A percentile compares a stretch with the other conserved stretches of the same genome.
These are phyloP conservation scores for Elsinoe batatas DNA, from an alignment of 2,329 filamentous ascomycete genomes.

Conservation along the genomic window DNA sequence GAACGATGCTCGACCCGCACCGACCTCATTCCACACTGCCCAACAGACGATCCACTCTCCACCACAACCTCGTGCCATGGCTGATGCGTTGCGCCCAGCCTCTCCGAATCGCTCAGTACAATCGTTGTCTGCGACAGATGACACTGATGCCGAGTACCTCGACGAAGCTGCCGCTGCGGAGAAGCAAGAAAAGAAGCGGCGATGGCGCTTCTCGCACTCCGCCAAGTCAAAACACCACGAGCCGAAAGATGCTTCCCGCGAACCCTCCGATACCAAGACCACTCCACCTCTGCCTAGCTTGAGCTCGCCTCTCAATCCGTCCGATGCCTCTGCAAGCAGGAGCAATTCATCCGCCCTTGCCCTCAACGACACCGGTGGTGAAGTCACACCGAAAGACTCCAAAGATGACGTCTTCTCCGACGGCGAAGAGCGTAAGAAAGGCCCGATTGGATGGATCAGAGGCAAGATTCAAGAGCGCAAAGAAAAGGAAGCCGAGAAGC, in stretches of 20 bases:
- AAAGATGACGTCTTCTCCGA: slow-evolving; percentile 12
- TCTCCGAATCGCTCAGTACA: slow-evolving; percentile 71
- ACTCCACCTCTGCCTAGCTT: slow-evolving; percentile 1
- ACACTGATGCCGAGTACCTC: slow-evolving; percentile 66
- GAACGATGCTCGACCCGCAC: slow-evolving; percentile 20
- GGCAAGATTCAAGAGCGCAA: slow-evolving; percentile 53
- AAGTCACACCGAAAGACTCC: slow-evolving; percentile 8
- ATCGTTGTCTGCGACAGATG: slow-evolving; percentile 64
- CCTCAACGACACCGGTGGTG: background rate
- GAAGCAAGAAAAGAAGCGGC: slow-evolving; percentile 60
- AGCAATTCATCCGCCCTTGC: background rate
- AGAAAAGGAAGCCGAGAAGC: slow-evolving; percentile 43
- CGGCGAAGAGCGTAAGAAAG: slow-evolving; percentile 39
- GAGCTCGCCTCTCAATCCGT: background rate
- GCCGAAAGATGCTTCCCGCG: background rate
- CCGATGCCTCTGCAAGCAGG: background rate
- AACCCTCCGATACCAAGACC: background rate
- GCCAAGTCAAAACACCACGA: slow-evolving; percentile 23
- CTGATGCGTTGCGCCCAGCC: slow-evolving; percentile 49
- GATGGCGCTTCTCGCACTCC: slow-evolving; percentile 56
- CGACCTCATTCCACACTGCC: slow-evolving; percentile 29
- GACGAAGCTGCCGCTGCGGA: slow-evolving; percentile 48
- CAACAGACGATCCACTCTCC: slow-evolving; percentile 27
- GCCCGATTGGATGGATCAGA: slow-evolving; percentile 55
- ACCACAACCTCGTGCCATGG: slow-evolving; percentile 50